These are phyloP conservation scores for Panaeolus papilionaceus DNA, from an alignment of 768 basidiomycete genomes.

Conservation along the genomic window DNA sequence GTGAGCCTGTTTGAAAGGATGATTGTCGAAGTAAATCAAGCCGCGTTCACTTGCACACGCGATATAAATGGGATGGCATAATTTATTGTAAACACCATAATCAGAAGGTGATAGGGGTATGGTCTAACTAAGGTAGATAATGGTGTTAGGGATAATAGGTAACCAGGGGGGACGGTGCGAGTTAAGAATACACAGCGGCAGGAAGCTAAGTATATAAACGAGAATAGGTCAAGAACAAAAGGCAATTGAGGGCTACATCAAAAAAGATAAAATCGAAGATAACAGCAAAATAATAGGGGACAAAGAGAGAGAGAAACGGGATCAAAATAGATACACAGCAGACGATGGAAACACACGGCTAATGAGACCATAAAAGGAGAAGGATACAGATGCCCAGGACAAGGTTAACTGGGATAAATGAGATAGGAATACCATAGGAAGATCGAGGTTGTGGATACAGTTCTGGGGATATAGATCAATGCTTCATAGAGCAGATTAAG, in stretches of 20 bases:
- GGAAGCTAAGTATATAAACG: conserved; percentile 5
- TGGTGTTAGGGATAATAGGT: not conserved
- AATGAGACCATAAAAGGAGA: not conserved
- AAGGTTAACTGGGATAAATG: conserved; percentile 10
- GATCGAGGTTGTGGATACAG: conserved; percentile 28
- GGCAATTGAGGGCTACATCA: conserved; percentile 15
- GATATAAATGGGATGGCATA: conserved; percentile 1
- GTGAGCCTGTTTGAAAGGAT: not conserved
- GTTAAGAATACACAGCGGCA: conserved; percentile 10
- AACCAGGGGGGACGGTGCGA: not conserved
- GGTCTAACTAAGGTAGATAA: conserved; percentile 1
- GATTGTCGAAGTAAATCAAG: not conserved
- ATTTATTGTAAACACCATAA: conserved; percentile 2
- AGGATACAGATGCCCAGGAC: conserved; percentile 15
- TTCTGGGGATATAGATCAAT: conserved; percentile 33
- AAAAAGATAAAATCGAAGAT: conserved; percentile 5
- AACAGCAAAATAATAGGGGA: conserved; percentile 14
- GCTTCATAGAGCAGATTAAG: conserved; percentile 30
- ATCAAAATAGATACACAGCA: not conserved
- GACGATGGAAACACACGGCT: not conserved
- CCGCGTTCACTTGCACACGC: not conserved
- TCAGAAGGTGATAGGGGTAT: conserved; percentile 7
- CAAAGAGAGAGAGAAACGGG: not conserved
- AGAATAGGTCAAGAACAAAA: conserved; percentile 1
- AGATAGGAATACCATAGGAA: conserved; percentile 20